Evolutionary conservation across 1,139 yeast species (phyloP).

Genomic region (Geotrichum fermentans): DNA sequence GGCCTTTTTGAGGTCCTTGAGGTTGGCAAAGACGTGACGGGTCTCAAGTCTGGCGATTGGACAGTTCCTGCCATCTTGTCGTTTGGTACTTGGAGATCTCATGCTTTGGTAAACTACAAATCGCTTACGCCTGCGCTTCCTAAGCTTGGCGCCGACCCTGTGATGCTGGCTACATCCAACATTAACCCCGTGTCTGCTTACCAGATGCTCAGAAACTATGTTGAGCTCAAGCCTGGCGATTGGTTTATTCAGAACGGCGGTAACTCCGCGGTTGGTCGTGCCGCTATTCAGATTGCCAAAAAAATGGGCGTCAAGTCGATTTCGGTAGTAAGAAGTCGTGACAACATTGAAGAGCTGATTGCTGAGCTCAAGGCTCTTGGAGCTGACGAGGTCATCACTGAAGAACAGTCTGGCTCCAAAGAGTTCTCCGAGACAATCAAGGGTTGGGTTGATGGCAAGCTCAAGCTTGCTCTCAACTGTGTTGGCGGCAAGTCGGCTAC

Average conservation of each 20-base stretch:
- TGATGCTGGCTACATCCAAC: slow-evolving; percentile 17
- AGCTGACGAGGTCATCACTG: slow-evolving; percentile 87
- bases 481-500: slow-evolving; percentile 88
- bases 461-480: slow-evolving; percentile 81
- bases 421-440: slow-evolving; percentile 59
- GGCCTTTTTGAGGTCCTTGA: slow-evolving; percentile 82
- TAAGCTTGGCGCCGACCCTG: slow-evolving; percentile 8
- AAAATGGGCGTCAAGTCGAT: slow-evolving; percentile 76
- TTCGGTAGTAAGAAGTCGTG: slow-evolving; percentile 82
- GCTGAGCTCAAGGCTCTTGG: slow-evolving; percentile 59
- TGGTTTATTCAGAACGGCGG: slow-evolving; percentile 98
- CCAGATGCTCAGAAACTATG: slow-evolving; percentile 74
- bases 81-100: slow-evolving; percentile 95
- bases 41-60: slow-evolving; percentile 75
- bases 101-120: slow-evolving; percentile 43
- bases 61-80: slow-evolving; percentile 78
- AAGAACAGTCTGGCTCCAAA: slow-evolving; percentile 67
- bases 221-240: slow-evolving; percentile 62
- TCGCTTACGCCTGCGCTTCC: not conserved
- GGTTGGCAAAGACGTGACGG: slow-evolving; percentile 49
- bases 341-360: slow-evolving; percentile 60
- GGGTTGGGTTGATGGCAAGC: slow-evolving; percentile 49
- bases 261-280: slow-evolving; percentile 92
- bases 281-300: slow-evolving; percentile 82
- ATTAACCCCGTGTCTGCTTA: slow-evolving; percentile 94